These are phyloP conservation scores for Rhododendron griersonianum DNA, from an alignment of 148 eudicot species.

Conservation along the genomic window DNA sequence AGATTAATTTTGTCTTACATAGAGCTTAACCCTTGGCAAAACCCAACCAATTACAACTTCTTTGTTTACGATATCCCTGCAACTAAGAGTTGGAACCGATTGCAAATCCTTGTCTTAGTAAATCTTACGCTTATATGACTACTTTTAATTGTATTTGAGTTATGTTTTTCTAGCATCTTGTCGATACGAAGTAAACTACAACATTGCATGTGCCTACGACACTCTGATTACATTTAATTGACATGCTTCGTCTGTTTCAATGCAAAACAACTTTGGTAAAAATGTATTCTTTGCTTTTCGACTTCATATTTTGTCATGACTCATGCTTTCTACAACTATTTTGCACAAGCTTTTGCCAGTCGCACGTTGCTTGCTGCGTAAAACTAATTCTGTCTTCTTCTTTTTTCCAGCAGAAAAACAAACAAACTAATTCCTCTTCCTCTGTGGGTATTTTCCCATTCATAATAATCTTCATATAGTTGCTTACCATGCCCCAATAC, in stretches of 20 bases:
- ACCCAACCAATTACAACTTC: too few species aligned
- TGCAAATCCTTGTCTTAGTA: too few species aligned
- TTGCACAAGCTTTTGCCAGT: not conserved
- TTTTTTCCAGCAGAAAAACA: too few species aligned
- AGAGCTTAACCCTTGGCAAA: too few species aligned
- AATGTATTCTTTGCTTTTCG: not conserved
- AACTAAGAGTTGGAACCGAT: too few species aligned
- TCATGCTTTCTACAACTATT: not conserved
- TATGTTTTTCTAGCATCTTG: not conserved
- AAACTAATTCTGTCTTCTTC: not conserved
- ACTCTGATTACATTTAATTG: not conserved
- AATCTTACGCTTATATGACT: too few species aligned
- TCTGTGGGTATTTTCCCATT: not conserved
- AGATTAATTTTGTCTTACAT: too few species aligned
- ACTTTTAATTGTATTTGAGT: too few species aligned
- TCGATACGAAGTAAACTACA: not conserved
- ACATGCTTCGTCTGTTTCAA: not conserved
- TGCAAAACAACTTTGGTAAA: not conserved
- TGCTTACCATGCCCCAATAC: not conserved
- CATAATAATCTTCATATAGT: too few species aligned
- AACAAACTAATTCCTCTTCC: not conserved
- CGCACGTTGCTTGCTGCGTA: not conserved
- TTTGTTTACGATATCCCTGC: too few species aligned
- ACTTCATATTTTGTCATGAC: not conserved
- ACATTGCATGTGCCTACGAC: not conserved